Base-by-base conservation (phyloP, 2,329 filamentous ascomycete species). In the Neofusicoccum laricinum region DNA sequence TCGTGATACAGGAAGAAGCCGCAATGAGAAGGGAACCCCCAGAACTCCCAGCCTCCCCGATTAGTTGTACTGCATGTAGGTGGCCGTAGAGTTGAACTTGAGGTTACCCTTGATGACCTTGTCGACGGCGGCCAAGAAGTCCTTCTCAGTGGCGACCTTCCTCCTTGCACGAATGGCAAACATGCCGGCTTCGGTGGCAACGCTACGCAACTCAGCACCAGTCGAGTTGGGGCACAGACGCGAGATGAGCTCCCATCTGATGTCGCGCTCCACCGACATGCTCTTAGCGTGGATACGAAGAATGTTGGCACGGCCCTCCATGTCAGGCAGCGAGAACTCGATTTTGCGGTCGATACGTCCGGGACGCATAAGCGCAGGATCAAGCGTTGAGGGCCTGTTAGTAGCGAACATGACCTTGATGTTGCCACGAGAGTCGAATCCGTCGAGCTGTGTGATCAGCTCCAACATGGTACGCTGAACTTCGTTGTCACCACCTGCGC, bases 321-420 rank as follows among this genome's bases (percentile, higher is more conserved):
- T 92, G 77, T 99, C 95, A 25, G 95, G 95, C 25, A 99, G 86
- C 0, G 93, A 94, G 83, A 99, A 99, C 80, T 99, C 95, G 72
- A 99, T 99, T 86, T 99, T 99, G 73, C 95, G 88, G 79, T 98
- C 94, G 73, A 98, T 98, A 85, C 94, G 93, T 36, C 94, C 94
- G 11, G 94, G 94, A 81, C 94, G 87, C 93, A 98, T 97, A 68
- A 98, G 85, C 2, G 94, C 94, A n/a, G 94, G 94, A 75, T 98
- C 94, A 63, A 98, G 85, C 3, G 94, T 98, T 3, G 93, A 97
- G 2, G 94, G 94, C 77, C 94, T 86, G 85, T 98, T 98, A 76
- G 94, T 98, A 65, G 94, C 94, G 75, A 98, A 98, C 94, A 98
- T 98, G 79, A 98, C 94, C 81, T 98, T 98, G 85, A 98, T 98